phyloP scores from a whole-genome alignment of 2,329 filamentous ascomycete species.

The Penicillium sp. region DNA sequence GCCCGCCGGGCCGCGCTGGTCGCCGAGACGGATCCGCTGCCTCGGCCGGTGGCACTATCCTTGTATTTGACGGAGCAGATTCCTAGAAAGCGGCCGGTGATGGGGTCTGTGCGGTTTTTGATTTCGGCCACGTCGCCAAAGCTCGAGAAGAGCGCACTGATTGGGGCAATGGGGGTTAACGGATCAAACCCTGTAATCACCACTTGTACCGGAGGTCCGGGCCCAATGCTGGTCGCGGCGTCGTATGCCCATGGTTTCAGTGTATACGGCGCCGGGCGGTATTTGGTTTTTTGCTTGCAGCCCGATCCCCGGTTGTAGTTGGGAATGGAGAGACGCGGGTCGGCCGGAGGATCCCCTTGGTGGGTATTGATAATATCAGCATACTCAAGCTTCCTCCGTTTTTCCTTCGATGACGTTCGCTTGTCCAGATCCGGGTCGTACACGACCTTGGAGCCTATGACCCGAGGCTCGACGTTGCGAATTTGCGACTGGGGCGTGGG shows the following conservation, averaged over 20 bases:
- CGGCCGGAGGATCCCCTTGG: conserved; percentile 64
- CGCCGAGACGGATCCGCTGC: conserved; percentile 62
- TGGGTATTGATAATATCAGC: conserved; percentile 59
- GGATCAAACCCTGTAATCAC: conserved; percentile 97
- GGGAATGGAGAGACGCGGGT: conserved; percentile 74
- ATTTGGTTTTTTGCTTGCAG: conserved; percentile 69
- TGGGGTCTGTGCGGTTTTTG: conserved; percentile 92
- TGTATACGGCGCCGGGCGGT: conserved; percentile 74
- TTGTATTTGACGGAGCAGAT: conserved; percentile 90
- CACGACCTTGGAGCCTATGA: conserved; percentile 60
- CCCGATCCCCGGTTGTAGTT: conserved; percentile 64
- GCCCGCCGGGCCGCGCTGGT: conserved; percentile 81
- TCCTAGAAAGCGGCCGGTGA: conserved; percentile 89
- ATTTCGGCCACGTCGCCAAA: conserved; percentile 77
- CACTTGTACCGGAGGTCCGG: conserved; percentile 85
- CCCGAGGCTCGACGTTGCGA: conserved; percentile 50
- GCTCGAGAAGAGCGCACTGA: conserved; percentile 42
- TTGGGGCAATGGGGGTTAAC: conserved; percentile 67
- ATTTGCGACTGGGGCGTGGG: conserved; percentile 52
- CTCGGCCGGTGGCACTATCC: conserved; percentile 63
- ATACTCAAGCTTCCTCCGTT: conserved; percentile 56
- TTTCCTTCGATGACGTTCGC: conserved; percentile 58
- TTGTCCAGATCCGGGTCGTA: conserved; percentile 67
- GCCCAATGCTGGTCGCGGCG: conserved; percentile 78
- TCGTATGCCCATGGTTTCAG: conserved; percentile 83